Base-by-base conservation (phyloP, 441 rosid species). In the Adansonia grandidieri region DNA sequence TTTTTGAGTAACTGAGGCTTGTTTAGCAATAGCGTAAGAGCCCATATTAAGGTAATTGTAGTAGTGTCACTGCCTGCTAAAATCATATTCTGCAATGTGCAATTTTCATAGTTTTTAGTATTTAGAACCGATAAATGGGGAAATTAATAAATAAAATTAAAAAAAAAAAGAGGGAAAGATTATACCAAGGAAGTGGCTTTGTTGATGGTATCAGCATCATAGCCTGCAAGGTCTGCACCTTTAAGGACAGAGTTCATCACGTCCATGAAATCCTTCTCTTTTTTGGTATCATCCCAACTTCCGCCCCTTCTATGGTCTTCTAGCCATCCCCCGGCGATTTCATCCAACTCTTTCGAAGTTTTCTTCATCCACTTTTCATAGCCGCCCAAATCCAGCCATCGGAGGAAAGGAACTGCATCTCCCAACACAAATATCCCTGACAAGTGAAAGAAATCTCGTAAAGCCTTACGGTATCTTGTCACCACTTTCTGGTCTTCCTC, bases 221-320 rank as follows among this genome's bases (percentile, higher is more conserved):
- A 70, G 5, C 69, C 73, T 0, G 67, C 75, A n/a, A 62, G 65
- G 0, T 70, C 20, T 2, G 60, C 71, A 0, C 64, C 75, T 5
- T 77, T 75, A 11, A 81, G 67, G 5, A 73, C 44, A 0, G 77
- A 47, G 3, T 85, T 61, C 83, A 86, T 71, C 17, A 81, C n/a
- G 22, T 80, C 87, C 87, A 88, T 86, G 76, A 88, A 86, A 24
- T 86, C 89, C 15, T 77, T 76, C 13, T 80, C 87, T 19, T 54
- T 14, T 1, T 60, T 66, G 19, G n/a, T 44, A 17, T 47, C 73
- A 20, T 47, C 73, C 73, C 40, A 68, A 6, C 40, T 17, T 47
- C 75, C 78, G 42, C 76, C 66, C 62, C 40, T 44, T 44, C 65
- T 60, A 45, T 74, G 77, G 13, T 86, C 88, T 0, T 78, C n/a